Evolutionary conservation across 495 filamentous ascomycete species (phyloP), one percentile per base, ranked within the genome.

Genomic region (Neurospora sp.): DNA sequence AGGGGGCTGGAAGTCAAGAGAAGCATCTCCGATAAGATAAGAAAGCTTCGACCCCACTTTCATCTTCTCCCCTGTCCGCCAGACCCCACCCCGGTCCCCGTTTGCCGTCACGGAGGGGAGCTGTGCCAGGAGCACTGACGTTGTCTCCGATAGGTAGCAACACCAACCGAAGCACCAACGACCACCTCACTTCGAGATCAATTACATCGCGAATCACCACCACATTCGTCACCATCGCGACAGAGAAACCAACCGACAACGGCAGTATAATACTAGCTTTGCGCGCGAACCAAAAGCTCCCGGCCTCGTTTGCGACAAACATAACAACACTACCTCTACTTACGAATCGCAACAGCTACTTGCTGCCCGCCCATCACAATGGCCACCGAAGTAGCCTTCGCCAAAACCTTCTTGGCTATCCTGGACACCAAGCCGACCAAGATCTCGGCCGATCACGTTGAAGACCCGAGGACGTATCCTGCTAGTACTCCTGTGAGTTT

Each of bases 391-490:
- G 76, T 94, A 68, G 80, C 87, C 70, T 99, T 97, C 80, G 88
- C 93, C 73, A 94, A 92, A 81, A 84, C 88, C 68, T 97, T 95
- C 83, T 90, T 99, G 75, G 84, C 91, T 22, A 85, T 87, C 22
- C 88, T 98, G 69, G 93, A 95, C 83, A 85, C 88, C 41, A 88
- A 90, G 72, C 91, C 92, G 9, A 80, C 90, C 76, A 95, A 94
- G 82, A 86, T 97, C 69, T 86, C 89, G 12, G 82, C 91, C 73
- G 94, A 97, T 82, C 90, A 97, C 89, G 89, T 95, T 83, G 90
- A 92, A 79, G 92, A 97, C 78, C 88, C 92, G 40, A 89, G 89
- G 76, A 88, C 85, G 72, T 89, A 94, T 77, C 89, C 91, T 17
- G 83, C 89, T 40, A 88, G 89, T 70, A 83, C 86, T 40, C 89